phyloP scores from a whole-genome alignment of 495 filamentous ascomycete genomes.

The Podospora pseudocomata region DNA sequence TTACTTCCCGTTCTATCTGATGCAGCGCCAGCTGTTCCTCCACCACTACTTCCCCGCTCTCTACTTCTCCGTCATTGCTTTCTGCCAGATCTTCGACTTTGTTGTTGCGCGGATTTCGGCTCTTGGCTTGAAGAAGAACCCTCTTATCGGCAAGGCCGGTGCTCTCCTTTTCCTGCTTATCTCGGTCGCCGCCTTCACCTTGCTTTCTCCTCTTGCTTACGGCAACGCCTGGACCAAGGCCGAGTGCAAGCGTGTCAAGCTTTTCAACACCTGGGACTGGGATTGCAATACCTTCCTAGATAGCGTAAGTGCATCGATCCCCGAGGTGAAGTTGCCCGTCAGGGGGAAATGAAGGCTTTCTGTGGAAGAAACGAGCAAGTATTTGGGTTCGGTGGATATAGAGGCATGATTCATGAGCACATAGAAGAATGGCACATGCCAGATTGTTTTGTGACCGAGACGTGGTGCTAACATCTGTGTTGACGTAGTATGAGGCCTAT shows the following conservation, averaged over 20 bases:
- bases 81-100: conserved; percentile 89
- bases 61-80: conserved; percentile 85
- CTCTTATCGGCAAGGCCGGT: conserved; percentile 65
- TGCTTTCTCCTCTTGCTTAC: conserved; percentile 86
- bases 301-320: conserved; percentile 63
- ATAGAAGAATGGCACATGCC: neutral
- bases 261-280: conserved; percentile 90
- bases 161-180: conserved; percentile 67
- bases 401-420: neutral
- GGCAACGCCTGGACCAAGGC: conserved; percentile 90
- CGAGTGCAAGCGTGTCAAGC: conserved; percentile 80
- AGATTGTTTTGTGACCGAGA: neutral
- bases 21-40: conserved; percentile 91
- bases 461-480: conserved; percentile 5
- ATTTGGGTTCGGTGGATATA: neutral
- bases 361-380: neutral
- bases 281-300: conserved; percentile 91
- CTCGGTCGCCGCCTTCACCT: conserved; percentile 69
- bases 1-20: conserved; percentile 95
- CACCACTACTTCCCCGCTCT: conserved; percentile 90
- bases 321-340: conserved; percentile 31
- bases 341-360: conserved; percentile 19
- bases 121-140: conserved; percentile 66
- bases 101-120: conserved; percentile 61
- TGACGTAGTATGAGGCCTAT: conserved; percentile 45